These are phyloP conservation scores for Acacia confusa DNA, from an alignment of 306 rosid species.

Conservation along the genomic window DNA sequence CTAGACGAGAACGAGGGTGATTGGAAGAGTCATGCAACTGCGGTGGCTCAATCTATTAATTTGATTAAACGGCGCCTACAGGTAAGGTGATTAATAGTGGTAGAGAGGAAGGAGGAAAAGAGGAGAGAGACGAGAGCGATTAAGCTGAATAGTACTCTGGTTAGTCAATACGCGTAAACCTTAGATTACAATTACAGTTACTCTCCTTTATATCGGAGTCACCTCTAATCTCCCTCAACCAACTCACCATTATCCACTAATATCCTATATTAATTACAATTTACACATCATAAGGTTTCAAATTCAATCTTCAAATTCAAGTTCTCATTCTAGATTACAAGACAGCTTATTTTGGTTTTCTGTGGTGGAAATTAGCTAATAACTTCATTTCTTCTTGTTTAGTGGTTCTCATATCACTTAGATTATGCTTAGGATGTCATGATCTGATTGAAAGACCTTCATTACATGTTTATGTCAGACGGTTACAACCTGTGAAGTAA, in stretches of 20 bases:
- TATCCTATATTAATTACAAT: no score
- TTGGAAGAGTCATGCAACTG: conserved; percentile 93
- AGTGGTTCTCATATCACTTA: not conserved
- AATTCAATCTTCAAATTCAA: not conserved
- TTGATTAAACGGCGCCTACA: conserved; percentile 80
- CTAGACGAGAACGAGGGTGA: conserved; percentile 65
- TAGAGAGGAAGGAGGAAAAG: not conserved
- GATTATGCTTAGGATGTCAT: not conserved
- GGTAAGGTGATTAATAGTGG: conserved; percentile 35
- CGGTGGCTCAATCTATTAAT: conserved; percentile 80
- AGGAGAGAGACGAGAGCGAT: no score
- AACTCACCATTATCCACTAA: no score
- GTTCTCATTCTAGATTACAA: not conserved
- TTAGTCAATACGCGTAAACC: not conserved
- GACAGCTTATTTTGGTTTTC: not conserved
- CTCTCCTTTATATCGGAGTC: not conserved
- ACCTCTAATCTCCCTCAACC: not conserved
- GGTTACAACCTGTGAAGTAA: conserved; percentile 4
- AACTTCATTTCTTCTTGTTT: not conserved
- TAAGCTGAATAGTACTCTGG: no score
- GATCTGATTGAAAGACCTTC: conserved; percentile 12
- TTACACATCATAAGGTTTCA: not conserved
- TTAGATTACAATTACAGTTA: not conserved
- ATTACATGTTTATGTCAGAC: not conserved
- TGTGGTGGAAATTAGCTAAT: not conserved